A percentile compares a stretch with the other conserved stretches of the same genome.
These are phyloP conservation scores for Plasmodium reichenowi DNA, from an alignment of 169 alveolate species.

Conservation along the genomic window DNA sequence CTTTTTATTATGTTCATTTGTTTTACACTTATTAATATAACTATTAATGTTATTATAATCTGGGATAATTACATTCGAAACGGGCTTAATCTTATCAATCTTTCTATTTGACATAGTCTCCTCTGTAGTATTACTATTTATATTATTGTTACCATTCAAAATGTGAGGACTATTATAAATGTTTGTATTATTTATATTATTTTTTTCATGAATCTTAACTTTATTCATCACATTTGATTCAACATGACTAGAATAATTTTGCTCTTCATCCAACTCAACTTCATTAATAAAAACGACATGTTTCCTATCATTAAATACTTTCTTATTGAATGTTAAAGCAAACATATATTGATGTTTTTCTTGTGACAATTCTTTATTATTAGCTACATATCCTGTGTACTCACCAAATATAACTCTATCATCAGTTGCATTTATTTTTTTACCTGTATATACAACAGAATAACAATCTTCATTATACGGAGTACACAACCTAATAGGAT, in stretches of 20 bases:
- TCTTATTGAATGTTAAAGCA: conserved; percentile 86
- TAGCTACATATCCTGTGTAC: conserved; percentile 89
- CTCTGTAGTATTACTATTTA: not conserved
- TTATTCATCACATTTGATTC: too few relatives aligned
- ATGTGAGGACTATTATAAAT: not conserved
- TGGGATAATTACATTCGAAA: not conserved
- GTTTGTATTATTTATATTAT: not conserved
- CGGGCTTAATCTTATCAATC: not conserved
- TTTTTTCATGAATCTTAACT: not conserved
- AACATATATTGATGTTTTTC: conserved; percentile 88
- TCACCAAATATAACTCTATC: conserved; percentile 89
- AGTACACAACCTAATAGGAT: conserved; percentile 90
- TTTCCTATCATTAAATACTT: conserved; percentile 88
- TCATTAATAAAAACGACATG: conserved; percentile 81
- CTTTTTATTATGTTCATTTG: conserved; percentile 7
- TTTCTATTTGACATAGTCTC: not conserved
- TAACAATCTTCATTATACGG: conserved; percentile 90
- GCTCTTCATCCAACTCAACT: conserved; percentile 80
- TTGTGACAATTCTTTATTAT: conserved; percentile 83
- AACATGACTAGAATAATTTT: not conserved
- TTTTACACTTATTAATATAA: not conserved
- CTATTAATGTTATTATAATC: not conserved
- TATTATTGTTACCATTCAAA: not conserved
- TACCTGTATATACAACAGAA: conserved; percentile 90
- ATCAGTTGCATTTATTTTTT: conserved; percentile 79